These are phyloP conservation scores for Cladobotryum mycophilum DNA, from an alignment of 2,329 filamentous ascomycete species.

Conservation along the genomic window DNA sequence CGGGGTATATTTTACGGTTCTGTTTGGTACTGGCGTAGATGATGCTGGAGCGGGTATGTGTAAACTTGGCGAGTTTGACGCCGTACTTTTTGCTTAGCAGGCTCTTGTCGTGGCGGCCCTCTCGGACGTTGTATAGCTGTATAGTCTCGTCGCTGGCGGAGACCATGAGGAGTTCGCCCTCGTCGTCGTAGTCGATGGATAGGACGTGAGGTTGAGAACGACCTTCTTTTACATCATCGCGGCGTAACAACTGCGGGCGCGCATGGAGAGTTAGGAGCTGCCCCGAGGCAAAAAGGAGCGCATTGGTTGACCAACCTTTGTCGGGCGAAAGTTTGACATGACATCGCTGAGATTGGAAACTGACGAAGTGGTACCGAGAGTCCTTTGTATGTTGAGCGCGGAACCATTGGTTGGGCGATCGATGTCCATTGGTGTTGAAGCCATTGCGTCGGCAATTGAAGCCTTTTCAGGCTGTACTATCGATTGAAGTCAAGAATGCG, in stretches of 20 bases:
- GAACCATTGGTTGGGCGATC: conserved; percentile 38
- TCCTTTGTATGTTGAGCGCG: conserved; percentile 46
- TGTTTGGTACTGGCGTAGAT: conserved; percentile 95
- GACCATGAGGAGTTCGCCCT: conserved; percentile 85
- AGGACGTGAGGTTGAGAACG: conserved; percentile 60
- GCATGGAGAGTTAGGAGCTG: background rate
- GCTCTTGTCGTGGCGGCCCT: conserved; percentile 82
- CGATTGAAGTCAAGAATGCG: no score
- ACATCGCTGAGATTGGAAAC: conserved; percentile 70
- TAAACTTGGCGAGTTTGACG: conserved; percentile 88
- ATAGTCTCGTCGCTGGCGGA: conserved; percentile 92
- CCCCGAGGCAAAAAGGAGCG: background rate
- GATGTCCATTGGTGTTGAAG: conserved; percentile 52
- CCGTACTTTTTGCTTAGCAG: conserved; percentile 96
- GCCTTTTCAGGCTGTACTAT: background rate
- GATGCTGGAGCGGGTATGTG: conserved; percentile 83
- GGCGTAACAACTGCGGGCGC: conserved; percentile 44
- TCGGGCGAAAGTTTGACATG: conserved; percentile 70
- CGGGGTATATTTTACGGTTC: conserved; percentile 55
- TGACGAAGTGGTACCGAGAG: conserved; percentile 35
- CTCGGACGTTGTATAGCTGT: conserved; percentile 89
- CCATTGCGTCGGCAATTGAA: conserved; percentile 30
- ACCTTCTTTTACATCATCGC: conserved; percentile 48
- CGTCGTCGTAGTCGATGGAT: conserved; percentile 94
- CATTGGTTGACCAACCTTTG: conserved; percentile 54